Conservation (phyloP, 192 early-diverging fungal genomes). For the Chytriomyces sp. region DNA sequence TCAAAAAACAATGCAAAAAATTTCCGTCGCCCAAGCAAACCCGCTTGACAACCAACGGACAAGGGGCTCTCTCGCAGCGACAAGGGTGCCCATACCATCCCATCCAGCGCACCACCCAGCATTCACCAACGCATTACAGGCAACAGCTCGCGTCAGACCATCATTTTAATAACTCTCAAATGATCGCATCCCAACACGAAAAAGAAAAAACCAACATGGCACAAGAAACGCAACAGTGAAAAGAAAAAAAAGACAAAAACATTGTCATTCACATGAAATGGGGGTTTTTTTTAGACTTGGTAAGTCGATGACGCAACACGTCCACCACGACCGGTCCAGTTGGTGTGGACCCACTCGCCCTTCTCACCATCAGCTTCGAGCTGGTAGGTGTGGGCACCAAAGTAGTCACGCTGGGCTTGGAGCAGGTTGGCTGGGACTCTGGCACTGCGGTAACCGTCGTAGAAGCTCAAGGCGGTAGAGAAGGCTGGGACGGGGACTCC, state of each 20-base stretch:
- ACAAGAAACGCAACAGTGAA: not conserved
- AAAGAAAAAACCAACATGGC: not conserved
- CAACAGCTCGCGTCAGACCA: too few relatives aligned
- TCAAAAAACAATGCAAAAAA: too few relatives aligned
- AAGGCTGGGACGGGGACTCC: slow-evolving; percentile 92
- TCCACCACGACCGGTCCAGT: slow-evolving; percentile 97
- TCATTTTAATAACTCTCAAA: too few relatives aligned
- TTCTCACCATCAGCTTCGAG: slow-evolving; percentile 66
- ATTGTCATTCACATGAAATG: not conserved
- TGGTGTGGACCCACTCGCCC: slow-evolving; percentile 86
- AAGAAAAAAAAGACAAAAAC: not conserved
- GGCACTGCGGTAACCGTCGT: slow-evolving; percentile 94
- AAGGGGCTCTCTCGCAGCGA: not conserved
- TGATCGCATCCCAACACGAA: too few relatives aligned
- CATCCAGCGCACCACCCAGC: not conserved
- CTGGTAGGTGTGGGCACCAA: slow-evolving; percentile 98
- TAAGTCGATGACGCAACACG: slow-evolving; percentile 74
- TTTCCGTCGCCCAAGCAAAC: too few relatives aligned
- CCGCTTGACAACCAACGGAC: not conserved
- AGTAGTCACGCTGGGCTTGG: slow-evolving; percentile 96
- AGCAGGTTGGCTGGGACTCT: slow-evolving; percentile 93
- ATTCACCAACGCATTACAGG: not conserved
- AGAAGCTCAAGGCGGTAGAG: slow-evolving; percentile 92
- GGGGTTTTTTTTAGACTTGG: slow-evolving; percentile 54
- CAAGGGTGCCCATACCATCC: not conserved